Percentiles rank a stretch among this genome's conserved stretches.
These are phyloP conservation scores for Hyaloperonospora brassicae DNA, from an alignment of 352 stramenopile genomes.

Conservation along the genomic window DNA sequence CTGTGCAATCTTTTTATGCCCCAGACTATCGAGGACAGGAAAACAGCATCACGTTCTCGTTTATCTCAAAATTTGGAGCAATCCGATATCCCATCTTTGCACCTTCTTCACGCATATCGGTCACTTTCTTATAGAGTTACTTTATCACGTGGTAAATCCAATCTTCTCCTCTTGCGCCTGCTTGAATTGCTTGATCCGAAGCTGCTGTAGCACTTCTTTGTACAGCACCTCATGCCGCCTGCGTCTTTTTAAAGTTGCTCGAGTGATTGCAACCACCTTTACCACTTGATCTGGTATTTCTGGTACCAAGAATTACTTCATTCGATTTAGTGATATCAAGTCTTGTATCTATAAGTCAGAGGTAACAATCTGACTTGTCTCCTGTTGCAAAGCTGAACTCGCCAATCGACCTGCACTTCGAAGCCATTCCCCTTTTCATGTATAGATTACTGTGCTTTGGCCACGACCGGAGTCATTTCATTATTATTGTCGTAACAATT, in stretches of 20 bases:
- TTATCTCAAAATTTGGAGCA: conserved; percentile 3
- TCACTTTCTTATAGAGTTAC: not conserved
- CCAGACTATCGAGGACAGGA: not conserved
- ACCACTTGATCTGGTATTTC: not conserved
- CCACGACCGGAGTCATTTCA: too few species aligned
- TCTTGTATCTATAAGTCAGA: too few species aligned
- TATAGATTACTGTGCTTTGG: not conserved
- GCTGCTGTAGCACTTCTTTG: conserved; percentile 3
- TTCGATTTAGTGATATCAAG: not conserved
- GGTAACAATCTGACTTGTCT: not conserved
- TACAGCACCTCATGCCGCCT: not conserved
- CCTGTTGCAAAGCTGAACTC: not conserved
- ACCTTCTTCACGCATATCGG: too few species aligned
- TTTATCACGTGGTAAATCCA: conserved; percentile 3
- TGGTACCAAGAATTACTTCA: not conserved
- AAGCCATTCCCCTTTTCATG: conserved; percentile 5
- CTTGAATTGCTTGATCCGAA: too few species aligned
- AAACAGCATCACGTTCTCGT: not conserved
- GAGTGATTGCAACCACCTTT: too few species aligned
- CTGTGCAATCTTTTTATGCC: not conserved
- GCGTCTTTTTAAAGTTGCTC: too few species aligned
- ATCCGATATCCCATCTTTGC: conserved; percentile 1
- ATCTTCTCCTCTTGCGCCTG: not conserved
- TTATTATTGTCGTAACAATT: too few species aligned
- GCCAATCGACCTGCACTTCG: conserved; percentile 4